A percentile compares a stretch with the other conserved stretches of the same genome.
Evolutionary conservation across 352 stramenopile genomes (phyloP).

Genomic region (Phytophthora cryptogea): DNA sequence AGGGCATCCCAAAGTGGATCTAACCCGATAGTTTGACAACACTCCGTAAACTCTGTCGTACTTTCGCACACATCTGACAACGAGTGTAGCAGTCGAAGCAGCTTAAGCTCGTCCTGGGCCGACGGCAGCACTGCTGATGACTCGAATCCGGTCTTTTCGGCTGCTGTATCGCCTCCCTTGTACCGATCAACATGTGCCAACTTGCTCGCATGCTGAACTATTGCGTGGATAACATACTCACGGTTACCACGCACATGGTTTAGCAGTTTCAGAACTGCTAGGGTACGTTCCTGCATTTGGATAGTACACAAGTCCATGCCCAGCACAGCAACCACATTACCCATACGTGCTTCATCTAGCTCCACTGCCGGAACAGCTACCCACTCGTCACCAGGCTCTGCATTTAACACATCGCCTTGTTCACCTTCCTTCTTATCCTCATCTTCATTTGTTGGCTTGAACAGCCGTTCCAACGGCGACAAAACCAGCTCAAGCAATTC

Average conservation of each 20-base stretch:
- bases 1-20: constrained; percentile 81
- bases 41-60: constrained; percentile 73
- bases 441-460: constrained; percentile 46
- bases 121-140: constrained; percentile 79
- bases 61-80: constrained; percentile 87
- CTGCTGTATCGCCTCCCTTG: constrained; percentile 23
- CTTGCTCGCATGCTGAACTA: constrained; percentile 63
- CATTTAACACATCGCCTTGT: constrained; percentile 12
- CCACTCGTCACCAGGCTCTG: constrained; percentile 57
- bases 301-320: constrained; percentile 78
- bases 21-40: constrained; percentile 67
- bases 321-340: constrained; percentile 69
- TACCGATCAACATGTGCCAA: constrained; percentile 47
- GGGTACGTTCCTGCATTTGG: constrained; percentile 84
- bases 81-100: constrained; percentile 96
- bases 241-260: constrained; percentile 70
- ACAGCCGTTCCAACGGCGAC: constrained; percentile 83
- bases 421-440: constrained; percentile 56
- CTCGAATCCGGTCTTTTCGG: constrained; percentile 46
- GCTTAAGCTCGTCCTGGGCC: constrained; percentile 92
- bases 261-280: constrained; percentile 80
- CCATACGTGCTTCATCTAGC: constrained; percentile 58
- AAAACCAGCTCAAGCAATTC: constrained; percentile 91
- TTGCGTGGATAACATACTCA: constrained; percentile 60
- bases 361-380: constrained; percentile 65